These are phyloP conservation scores for Blastomyces silverae DNA, from an alignment of 2,329 filamentous ascomycete genomes.

Conservation along the genomic window DNA sequence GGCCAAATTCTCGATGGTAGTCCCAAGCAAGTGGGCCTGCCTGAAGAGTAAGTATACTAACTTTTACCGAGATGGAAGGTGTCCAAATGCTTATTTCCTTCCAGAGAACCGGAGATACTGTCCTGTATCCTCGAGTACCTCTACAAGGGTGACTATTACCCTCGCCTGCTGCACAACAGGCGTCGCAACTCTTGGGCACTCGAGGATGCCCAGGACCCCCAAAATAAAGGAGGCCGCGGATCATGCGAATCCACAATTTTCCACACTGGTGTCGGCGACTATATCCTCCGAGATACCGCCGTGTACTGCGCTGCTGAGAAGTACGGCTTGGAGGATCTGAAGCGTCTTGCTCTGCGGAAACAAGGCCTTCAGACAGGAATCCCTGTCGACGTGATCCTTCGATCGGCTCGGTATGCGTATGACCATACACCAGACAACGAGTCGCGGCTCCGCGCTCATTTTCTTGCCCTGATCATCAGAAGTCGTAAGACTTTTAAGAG, in stretches of 20 bases:
- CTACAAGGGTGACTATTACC: conserved; percentile 95
- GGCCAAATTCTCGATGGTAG: conserved; percentile 63
- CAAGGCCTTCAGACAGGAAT: conserved; percentile 90
- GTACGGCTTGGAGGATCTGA: conserved; percentile 87
- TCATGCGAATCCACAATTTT: conserved; percentile 70
- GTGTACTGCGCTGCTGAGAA: conserved; percentile 89
- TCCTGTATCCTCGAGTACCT: conserved; percentile 92
- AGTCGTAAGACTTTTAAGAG: conserved; percentile 96
- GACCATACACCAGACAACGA: conserved; percentile 90
- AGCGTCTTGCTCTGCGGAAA: conserved; percentile 84
- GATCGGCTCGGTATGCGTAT: conserved; percentile 91
- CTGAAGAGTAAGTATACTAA: conserved; percentile 48
- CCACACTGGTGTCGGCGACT: conserved; percentile 64
- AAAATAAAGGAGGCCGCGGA: conserved; percentile 53
- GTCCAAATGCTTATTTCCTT: conserved; percentile 32
- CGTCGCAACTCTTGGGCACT: conserved; percentile 82
- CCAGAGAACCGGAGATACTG: conserved; percentile 85
- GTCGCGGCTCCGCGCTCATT: conserved; percentile 88
- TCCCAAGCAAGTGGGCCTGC: conserved; percentile 69
- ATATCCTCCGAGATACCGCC: conserved; percentile 83
- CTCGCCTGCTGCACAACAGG: conserved; percentile 79
- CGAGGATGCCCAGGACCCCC: conserved; percentile 59
- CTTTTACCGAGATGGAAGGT: conserved; percentile 7
- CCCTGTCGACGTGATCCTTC: conserved; percentile 83
- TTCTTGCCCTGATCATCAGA: conserved; percentile 94